Base-by-base conservation (phyloP, 2,329 filamentous ascomycete species). In the Aquanectria penicillioides region DNA sequence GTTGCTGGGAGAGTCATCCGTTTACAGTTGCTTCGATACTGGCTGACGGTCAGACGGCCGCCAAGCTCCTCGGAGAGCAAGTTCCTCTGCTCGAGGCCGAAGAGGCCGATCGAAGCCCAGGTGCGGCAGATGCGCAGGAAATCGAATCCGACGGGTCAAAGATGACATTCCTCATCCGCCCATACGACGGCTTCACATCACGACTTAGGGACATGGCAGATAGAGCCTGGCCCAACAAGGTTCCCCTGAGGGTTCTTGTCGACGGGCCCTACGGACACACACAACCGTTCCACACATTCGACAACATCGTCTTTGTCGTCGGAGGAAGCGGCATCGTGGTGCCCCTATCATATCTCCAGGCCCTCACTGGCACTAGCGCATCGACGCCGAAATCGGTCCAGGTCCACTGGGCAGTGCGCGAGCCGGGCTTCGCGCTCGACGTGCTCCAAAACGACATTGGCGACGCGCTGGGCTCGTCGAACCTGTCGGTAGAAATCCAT, bases 1-100 rank as follows among this genome's bases (percentile, higher is more conserved):
- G 72, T 1, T 75, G 75, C 48, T 83, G 81, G 81, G 80, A 83
- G 57, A 82, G 78, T 56, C 81, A 83, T 38, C 81, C 81, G 0
- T 83, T 83, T 48, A 83, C 81, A 0, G 75, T 83, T 10, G 78
- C 78, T 1, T 71, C 69, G 8, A 63, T 74, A 2, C 36, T 54
- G 3, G 64, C 69, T 28, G 48, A 64, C 22, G 53, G 51, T 1
- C 22, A 66, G 9, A 46, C 29, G 0, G 38, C 36, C 2, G 34
- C 59, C 0, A 72, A 74, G 17, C 48, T 68, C 0, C 55, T 71
- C 0, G 67, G 65, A 8, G 77, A 78, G 18, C 70, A 74, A 5
- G 65, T 60, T 3, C 75, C 75, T 0, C 69, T 78, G 0, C 70
- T 80, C 4, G 69, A 69, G 2, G 22, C 59, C 1, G 26, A 54